phyloP scores from a whole-genome alignment of 495 filamentous ascomycete species.

The Penicillium canariense region DNA sequence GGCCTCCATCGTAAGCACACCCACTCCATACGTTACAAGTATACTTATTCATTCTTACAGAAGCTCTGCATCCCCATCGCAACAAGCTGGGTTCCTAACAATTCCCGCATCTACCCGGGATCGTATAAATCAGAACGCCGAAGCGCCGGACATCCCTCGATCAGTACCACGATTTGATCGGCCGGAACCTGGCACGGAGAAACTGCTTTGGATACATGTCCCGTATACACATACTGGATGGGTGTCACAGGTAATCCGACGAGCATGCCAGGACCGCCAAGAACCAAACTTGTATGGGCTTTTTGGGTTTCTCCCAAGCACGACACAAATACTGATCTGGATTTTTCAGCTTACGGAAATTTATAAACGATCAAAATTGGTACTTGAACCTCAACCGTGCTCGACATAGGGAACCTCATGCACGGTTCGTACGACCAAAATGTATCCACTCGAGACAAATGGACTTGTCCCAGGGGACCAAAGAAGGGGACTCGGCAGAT shows the following conservation, averaged over 20 bases:
- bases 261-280: conserved; percentile 26
- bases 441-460: conserved; percentile 35
- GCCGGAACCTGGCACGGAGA: conserved; percentile 40
- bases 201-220: conserved; percentile 66
- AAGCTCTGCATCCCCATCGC: conserved; percentile 20
- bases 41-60: background rate
- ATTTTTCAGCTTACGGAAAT: conserved; percentile 46
- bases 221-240: conserved; percentile 65
- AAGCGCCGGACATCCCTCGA: conserved; percentile 29
- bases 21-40: background rate
- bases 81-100: conserved; percentile 24
- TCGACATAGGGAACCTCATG: conserved; percentile 48
- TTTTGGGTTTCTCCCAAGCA: background rate
- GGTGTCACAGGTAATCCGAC: conserved; percentile 47
- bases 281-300: conserved; percentile 27
- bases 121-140: conserved; percentile 21
- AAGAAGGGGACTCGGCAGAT: conserved; percentile 24
- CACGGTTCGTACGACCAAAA: conserved; percentile 41
- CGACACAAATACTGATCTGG: background rate
- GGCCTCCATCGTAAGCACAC: conserved; percentile 19
- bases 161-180: conserved; percentile 37
- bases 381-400: conserved; percentile 43
- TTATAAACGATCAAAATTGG: conserved; percentile 48
- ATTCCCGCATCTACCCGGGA: conserved; percentile 29
- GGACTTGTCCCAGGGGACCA: conserved; percentile 29